Evolutionary conservation across 345 rosid genomes (phyloP).

Genomic region (Jatropha curcas): DNA sequence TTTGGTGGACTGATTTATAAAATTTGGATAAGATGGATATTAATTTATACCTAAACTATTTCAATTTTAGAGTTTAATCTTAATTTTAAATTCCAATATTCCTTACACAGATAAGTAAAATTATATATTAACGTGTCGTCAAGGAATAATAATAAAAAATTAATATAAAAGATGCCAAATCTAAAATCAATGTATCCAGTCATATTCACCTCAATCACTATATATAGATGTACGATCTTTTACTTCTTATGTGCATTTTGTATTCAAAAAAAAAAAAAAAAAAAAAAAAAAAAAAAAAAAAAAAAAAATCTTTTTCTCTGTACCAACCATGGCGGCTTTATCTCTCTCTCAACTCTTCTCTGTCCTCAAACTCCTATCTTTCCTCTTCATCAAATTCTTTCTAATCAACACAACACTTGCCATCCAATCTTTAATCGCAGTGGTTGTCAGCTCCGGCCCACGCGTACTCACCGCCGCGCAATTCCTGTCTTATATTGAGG

Average conservation of each 20-base stretch:
- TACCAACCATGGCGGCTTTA: constrained; percentile 35
- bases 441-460: not conserved
- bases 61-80: no score
- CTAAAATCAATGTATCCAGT: not conserved
- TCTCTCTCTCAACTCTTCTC: constrained; percentile 35
- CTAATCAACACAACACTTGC: constrained; percentile 29
- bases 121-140: no score
- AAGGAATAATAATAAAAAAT: not conserved
- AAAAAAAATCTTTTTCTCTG: not conserved
- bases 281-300: not conserved
- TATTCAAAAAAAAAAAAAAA: no score
- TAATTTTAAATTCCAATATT: no score
- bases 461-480: constrained; percentile 30
- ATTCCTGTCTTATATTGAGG: constrained; percentile 40
- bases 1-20: no score
- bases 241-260: not conserved
- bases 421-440: constrained; percentile 31
- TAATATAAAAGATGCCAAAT: not conserved
- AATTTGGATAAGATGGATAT: not conserved
- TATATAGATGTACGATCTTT: not conserved
- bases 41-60: no score
- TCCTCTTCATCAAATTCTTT: constrained; percentile 37
- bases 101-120: no score
- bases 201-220: not conserved
- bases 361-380: constrained; percentile 25